Base-by-base conservation (phyloP, 331 rosid genomes). In the Malus hybrid region DNA sequence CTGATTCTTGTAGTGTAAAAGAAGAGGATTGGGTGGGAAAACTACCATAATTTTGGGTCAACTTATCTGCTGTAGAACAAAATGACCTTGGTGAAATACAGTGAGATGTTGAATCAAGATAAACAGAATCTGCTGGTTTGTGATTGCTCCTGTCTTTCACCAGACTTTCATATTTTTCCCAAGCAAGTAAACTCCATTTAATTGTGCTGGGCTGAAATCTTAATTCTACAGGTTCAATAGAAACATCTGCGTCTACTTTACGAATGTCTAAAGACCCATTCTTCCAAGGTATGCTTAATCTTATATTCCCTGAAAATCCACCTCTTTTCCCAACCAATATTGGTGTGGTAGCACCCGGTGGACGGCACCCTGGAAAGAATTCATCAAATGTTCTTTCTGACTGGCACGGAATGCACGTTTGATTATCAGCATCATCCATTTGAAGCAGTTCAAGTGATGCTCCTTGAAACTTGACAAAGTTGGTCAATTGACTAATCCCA, bases 201-300 rank as follows among this genome's bases (percentile, higher is more conserved):
- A 87, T 82, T 50, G 97, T 78, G 87, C 91, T 84, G 18, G 96
- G 97, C 77, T 94, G 93, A 83, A 90, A 81, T 85, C 80, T 88
- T 73, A 94, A 78, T 73, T 86, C 87, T 74, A 94, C 52, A 53
- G 94, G 96, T 63, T 89, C 96, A 82, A 94, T 77, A 74, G 42
- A 82, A 85, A 85, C 86, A 85, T 89, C 96, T 50, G 92, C 97
- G 77, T 94, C 99, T 77, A 94, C 92, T 86, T 79, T 88, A 62
- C 87, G 73, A 71, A 86, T 84, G 85, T 94, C 99, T 77, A 94
- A 84, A 73, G 97, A 94, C 63, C 97, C 97, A 85, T 90, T 91
- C 86, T 86, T 92, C 99, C 97, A 90, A 77, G 96, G 99, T 76
- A 94, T 89, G 77, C 84, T 87, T 82, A 92, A 81, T 82, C 88